These are phyloP conservation scores for Dianthus caryophyllus DNA, from an alignment of 148 eudicot genomes.

Conservation along the genomic window DNA sequence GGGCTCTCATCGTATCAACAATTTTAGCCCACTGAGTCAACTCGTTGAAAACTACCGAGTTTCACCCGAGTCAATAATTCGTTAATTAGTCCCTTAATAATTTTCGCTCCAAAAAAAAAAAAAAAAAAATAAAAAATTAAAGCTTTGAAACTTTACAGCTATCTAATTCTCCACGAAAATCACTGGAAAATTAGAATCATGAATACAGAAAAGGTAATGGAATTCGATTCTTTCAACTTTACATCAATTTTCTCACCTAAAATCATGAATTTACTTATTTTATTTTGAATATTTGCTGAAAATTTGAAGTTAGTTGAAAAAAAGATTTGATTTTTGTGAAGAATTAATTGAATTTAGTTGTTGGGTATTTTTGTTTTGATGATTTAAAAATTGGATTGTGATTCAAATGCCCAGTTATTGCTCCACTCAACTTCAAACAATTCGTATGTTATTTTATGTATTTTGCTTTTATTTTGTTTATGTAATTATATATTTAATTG, in stretches of 20 bases:
- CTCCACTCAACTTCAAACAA: constrained; percentile 23
- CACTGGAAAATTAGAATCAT: neutral
- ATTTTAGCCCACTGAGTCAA: neutral
- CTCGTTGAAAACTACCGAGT: neutral
- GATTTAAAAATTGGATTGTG: constrained; percentile 25
- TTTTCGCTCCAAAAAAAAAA: neutral
- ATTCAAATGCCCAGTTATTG: constrained; percentile 28
- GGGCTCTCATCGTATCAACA: neutral
- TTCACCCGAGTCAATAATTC: neutral
- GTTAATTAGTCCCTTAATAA: neutral
- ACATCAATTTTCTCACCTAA: constrained; percentile 10
- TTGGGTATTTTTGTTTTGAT: constrained; percentile 14
- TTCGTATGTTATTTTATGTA: constrained; percentile 36
- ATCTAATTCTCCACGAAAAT: constrained; percentile 8
- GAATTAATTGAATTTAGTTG: constrained; percentile 3
- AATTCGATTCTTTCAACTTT: constrained; percentile 25
- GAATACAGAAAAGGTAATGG: neutral
- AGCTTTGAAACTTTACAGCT: constrained; percentile 19
- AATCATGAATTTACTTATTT: neutral
- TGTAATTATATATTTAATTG: neutral
- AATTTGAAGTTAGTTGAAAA: neutral
- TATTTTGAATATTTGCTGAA: neutral
- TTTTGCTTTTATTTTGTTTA: neutral
- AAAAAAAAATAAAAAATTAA: neutral
- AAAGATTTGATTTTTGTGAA: neutral